These are phyloP conservation scores for Cucurbita moschata DNA, from an alignment of 306 rosid species.

Conservation along the genomic window DNA sequence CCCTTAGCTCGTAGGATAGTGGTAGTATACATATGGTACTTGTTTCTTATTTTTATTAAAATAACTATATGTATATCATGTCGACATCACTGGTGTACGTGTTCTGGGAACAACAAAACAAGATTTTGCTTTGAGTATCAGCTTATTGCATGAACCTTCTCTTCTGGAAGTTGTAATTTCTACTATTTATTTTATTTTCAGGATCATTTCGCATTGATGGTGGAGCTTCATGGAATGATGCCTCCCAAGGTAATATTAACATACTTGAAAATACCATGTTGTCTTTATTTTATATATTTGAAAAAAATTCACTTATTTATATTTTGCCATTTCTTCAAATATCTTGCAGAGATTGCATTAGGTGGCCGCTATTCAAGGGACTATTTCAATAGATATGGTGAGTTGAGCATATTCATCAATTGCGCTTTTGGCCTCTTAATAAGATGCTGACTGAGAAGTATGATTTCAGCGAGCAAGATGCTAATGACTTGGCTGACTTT, in stretches of 20 bases:
- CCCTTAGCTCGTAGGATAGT: not conserved
- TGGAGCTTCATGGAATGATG: conserved; percentile 84
- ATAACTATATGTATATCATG: not conserved
- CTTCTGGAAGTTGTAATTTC: not conserved
- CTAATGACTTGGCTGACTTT: conserved; percentile 43
- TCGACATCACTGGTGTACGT: not conserved
- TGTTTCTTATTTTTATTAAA: not conserved
- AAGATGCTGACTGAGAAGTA: conserved; percentile 74
- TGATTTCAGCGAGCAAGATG: conserved; percentile 58
- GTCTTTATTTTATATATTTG: not conserved
- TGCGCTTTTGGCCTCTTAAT: conserved; percentile 73
- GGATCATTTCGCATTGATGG: conserved; percentile 87
- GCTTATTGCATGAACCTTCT: not conserved
- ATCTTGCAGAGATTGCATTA: conserved; percentile 46
- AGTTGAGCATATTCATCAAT: conserved; percentile 57
- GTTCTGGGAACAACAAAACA: not conserved
- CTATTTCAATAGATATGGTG: conserved; percentile 65
- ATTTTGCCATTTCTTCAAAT: not conserved
- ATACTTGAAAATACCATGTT: not conserved
- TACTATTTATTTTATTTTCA: conserved; percentile 7
- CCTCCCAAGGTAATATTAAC: conserved; percentile 52
- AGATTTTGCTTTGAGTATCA: not conserved
- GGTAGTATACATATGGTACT: not conserved
- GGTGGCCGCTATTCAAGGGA: conserved; percentile 80
- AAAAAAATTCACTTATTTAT: not conserved